These are phyloP conservation scores for Phytopythium sindhum DNA, from an alignment of 352 stramenopile species.

Conservation along the genomic window DNA sequence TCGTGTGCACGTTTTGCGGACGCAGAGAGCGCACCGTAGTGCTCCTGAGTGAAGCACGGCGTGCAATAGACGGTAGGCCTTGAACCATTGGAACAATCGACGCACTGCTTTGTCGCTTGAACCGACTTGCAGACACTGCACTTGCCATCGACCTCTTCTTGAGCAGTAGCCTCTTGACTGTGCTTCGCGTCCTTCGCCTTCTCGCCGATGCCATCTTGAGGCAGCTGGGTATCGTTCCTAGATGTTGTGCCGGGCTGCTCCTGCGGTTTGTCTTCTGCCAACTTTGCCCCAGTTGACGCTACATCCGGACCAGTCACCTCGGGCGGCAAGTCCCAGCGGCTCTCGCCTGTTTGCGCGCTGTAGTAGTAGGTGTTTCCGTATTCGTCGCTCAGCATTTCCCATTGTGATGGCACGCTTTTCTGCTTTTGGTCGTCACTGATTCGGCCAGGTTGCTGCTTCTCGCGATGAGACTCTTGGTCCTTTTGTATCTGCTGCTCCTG, in stretches of 20 bases:
- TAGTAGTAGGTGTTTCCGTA: conserved; percentile 68
- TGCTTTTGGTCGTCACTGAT: conserved; percentile 5
- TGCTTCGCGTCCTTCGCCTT: not conserved
- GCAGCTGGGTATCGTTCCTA: not conserved
- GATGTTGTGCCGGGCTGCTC: not conserved
- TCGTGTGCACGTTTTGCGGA: conserved; percentile 36
- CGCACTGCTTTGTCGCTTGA: conserved; percentile 46
- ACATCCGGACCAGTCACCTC: not conserved
- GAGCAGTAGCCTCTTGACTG: not conserved
- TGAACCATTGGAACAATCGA: conserved; percentile 31
- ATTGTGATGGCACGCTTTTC: conserved; percentile 13
- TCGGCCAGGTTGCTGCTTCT: conserved; percentile 12
- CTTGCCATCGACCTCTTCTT: conserved; percentile 19
- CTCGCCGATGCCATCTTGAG: not conserved
- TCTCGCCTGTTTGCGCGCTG: conserved; percentile 45
- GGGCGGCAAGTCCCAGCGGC: conserved; percentile 45
- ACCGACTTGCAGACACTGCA: conserved; percentile 36
- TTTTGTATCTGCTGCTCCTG: conserved; percentile 39
- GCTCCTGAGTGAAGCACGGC: conserved; percentile 53
- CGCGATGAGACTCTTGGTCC: conserved; percentile 8
- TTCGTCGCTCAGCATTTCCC: conserved; percentile 32
- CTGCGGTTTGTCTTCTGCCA: not conserved
- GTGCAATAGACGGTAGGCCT: conserved; percentile 35
- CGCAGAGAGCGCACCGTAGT: conserved; percentile 11
- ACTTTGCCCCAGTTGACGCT: not conserved